Evolutionary conservation across 352 stramenopile genomes (phyloP).

Genomic region (Pythium brachiatum): DNA sequence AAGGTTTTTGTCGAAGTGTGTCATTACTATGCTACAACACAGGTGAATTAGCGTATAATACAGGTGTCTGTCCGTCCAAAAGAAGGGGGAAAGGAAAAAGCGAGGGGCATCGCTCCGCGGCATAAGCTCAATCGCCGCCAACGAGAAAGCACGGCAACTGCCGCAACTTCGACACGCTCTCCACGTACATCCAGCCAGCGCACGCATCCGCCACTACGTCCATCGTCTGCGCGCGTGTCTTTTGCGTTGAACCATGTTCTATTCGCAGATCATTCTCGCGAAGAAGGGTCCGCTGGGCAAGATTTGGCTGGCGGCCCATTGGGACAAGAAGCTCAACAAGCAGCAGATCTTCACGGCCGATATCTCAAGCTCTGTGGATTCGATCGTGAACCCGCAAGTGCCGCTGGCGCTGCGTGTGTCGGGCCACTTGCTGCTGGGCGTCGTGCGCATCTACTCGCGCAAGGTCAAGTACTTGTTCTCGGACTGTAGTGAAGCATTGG

Average conservation of each 20-base stretch:
- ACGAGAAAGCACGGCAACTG: not conserved
- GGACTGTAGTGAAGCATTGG: constrained; percentile 98
- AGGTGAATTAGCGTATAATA: not conserved
- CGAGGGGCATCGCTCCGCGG: not conserved
- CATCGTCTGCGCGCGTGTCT: constrained; percentile 1
- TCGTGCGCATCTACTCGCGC: constrained; percentile 98
- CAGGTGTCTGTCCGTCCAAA: constrained; percentile 2
- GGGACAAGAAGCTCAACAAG: constrained; percentile 99
- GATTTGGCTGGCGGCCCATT: constrained; percentile 99
- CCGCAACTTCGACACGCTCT: not conserved
- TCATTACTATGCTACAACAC: constrained; percentile 19
- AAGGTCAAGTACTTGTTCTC: constrained; percentile 98
- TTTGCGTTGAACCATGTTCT: constrained; percentile 93
- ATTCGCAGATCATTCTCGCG: constrained; percentile 98
- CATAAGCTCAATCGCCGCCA: constrained; percentile 1
- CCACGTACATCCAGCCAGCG: not conserved
- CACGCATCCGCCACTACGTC: not conserved
- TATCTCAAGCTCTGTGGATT: constrained; percentile 95
- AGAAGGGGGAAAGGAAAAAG: constrained; percentile 12
- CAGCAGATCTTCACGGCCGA: constrained; percentile 98
- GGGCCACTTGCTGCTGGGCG: constrained; percentile 96
- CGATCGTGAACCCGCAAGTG: constrained; percentile 96
- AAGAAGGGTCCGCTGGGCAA: constrained; percentile 99
- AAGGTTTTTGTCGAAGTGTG: constrained; percentile 8
- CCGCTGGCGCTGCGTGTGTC: constrained; percentile 97